Evolutionary conservation across 148 eudicot genomes (phyloP), one percentile per base, ranked within the genome.

Genomic region (Simmondsia chinensis): DNA sequence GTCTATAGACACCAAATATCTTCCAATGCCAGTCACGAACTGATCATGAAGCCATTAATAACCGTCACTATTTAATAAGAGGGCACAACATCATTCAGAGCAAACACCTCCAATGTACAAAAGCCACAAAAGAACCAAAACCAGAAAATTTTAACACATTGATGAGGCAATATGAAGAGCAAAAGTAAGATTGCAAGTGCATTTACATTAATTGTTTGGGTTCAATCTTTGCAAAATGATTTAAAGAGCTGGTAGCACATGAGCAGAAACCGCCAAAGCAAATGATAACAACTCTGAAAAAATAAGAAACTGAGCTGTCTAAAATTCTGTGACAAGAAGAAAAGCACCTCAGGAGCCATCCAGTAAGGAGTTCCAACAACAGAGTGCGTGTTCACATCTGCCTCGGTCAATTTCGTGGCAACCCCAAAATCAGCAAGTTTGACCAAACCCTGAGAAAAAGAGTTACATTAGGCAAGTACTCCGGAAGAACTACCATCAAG

Each of bases 371-470:
- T 93, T 57, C 99, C 99, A 56, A 86, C 99, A 50, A 93, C 99
- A 57, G 96, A 93, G 72, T 86, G 99, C 36, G 99, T 93, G 52
- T 86, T 93, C 32, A 73, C 74, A 80, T 93, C 96, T 43, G 99
- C 99, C 59, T 93, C 99, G 11, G 89, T 86, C 39, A 93, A 65
- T 61, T 93, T 93, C 20, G 99, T 93, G 18, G 99, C 99, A 50
- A 93, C 99, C 27, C 99, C 99, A 66, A 93, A 93, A 80, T 86
- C 96, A 61, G 99, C 99, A 54, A 93, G 87, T 68, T 93, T 93
- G 61, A 93, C 99, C 46, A 87, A 76, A 61, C 99, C 99, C 99
- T 93, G 87, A 61, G 27, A 21, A 24, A 3, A 50, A 11, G 32
- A 46, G 39, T 32, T 10, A 25, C 38, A 8, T 46, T 29, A 50